Evolutionary conservation across 2,329 filamentous ascomycete species (phyloP), one percentile per base, ranked within the genome.

Genomic region (Hymenoscyphus repandus): DNA sequence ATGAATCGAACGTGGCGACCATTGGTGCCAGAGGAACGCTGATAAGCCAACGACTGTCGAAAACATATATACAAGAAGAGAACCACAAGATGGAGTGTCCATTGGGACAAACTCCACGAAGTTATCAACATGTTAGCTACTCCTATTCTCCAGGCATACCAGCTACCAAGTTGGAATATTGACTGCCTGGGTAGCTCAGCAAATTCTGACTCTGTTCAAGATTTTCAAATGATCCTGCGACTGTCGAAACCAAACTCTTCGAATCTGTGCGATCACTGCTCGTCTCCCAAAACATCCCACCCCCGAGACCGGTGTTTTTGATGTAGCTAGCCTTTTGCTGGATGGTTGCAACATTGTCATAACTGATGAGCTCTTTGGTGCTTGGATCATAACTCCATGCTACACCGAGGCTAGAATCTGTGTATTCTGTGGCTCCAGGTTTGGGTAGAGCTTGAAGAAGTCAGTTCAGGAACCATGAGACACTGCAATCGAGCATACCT

Each of bases 241-340:
- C 64, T 4, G 75, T 75, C 33, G 66, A 63, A 50, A 87, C 83
- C 59, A 93, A 70, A 57, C 82, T 87, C 2, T 76, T 74, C 10
- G 68, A 68, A 15, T 76, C 80, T 3, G 62, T 74, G 61, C 77
- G 77, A 66, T 95, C 89, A 6, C 76, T 82, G 54, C 82, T 88
- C 13, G 79, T 82, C 66, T 93, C 88, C 88, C 88, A 95, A 78
- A 88, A 95, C 87, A 93, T 92, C 30, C 79, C 82, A 20, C 88
- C 89, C 3, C 83, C 88, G 1, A 93, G 74, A 0, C 80, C 76
- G 49, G 75, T 73, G 45, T 69, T 62, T 67, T 77, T 75, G 59
- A 90, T 78, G 65, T 85, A 92, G 2, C 71, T 62, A 5, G 82
- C 80, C 71, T 93, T 95, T 58, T 70, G 64, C 45, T 70, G 66